Conservation (phyloP, 306 rosid species). For the Delonix regia region DNA sequence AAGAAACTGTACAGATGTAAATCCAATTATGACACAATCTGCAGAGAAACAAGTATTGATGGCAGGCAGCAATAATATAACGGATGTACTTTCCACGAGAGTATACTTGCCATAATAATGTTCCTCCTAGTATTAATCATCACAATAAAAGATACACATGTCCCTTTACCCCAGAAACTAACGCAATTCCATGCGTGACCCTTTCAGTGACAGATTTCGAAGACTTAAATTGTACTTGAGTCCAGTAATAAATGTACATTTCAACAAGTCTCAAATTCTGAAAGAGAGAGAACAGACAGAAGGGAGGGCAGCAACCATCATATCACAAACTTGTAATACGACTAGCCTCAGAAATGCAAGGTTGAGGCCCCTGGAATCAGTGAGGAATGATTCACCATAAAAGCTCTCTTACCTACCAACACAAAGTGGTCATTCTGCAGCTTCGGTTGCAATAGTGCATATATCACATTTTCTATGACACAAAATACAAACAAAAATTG, state of each 20-base stretch:
- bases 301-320: conserved; percentile 20
- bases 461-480: neutral
- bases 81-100: too few relatives aligned
- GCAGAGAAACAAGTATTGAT: too few relatives aligned
- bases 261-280: conserved; percentile 41
- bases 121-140: neutral
- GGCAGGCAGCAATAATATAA: neutral
- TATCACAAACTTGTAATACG: conserved; percentile 34
- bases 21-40: too few relatives aligned
- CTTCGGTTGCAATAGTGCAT: conserved; percentile 9
- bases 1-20: too few relatives aligned
- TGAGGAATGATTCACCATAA: conserved; percentile 24
- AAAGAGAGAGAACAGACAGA: conserved; percentile 50
- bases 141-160: neutral
- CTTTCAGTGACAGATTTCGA: neutral
- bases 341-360: too few relatives aligned
- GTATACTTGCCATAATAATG: too few relatives aligned
- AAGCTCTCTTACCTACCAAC: conserved; percentile 10
- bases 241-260: conserved; percentile 26
- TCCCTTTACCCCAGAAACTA: neutral
- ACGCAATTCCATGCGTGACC: neutral
- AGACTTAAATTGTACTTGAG: conserved; percentile 1
- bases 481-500: conserved; percentile 17
- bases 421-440: neutral
- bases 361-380: conserved; percentile 44